A percentile compares a stretch with the other conserved stretches of the same genome.
phyloP scores from a whole-genome alignment of 1,284 basidiomycete genomes.

The Ganoderma boninense region DNA sequence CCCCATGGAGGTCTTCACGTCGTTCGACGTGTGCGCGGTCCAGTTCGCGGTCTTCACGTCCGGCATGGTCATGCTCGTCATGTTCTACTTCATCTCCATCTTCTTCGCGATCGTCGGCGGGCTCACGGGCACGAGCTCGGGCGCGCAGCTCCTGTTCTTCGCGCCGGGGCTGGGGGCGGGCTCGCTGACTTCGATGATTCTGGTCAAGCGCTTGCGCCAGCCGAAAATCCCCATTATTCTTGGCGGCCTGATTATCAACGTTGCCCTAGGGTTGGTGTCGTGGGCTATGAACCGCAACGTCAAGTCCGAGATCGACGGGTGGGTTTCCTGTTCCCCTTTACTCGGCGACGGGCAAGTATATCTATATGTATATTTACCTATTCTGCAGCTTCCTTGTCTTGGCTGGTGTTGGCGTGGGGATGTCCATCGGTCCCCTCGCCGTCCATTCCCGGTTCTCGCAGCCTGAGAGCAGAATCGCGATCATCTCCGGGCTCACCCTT shows the following conservation, averaged over 20 bases:
- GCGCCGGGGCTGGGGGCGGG: slow-evolving; percentile 53
- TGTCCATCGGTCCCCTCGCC: slow-evolving; percentile 48
- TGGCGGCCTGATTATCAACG: slow-evolving; percentile 46
- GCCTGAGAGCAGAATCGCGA: slow-evolving; percentile 47
- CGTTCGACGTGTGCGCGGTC: slow-evolving; percentile 49
- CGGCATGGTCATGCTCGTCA: slow-evolving; percentile 59
- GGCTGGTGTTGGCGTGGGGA: slow-evolving; percentile 53
- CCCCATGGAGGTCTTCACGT: slow-evolving; percentile 48
- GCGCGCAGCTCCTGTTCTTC: slow-evolving; percentile 57
- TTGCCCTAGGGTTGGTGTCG: slow-evolving; percentile 53
- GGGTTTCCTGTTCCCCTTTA: slow-evolving; percentile 5
- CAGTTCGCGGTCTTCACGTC: slow-evolving; percentile 49
- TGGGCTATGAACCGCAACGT: slow-evolving; percentile 49
- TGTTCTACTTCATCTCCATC: slow-evolving; percentile 62
- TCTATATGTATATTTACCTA: not conserved
- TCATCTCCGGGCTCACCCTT: slow-evolving; percentile 51
- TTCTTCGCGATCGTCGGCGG: slow-evolving; percentile 56
- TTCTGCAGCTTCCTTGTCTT: slow-evolving; percentile 52
- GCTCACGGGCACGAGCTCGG: slow-evolving; percentile 46
- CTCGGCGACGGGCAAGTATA: not conserved
- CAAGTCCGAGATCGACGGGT: slow-evolving; percentile 49
- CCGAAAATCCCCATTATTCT: slow-evolving; percentile 52
- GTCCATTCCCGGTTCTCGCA: slow-evolving; percentile 57
- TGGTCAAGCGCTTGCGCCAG: slow-evolving; percentile 42
- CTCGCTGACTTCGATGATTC: slow-evolving; percentile 37